Percentiles rank a stretch among this genome's conserved stretches.
Evolutionary conservation across 1,284 basidiomycete species (phyloP).

Genomic region (Fomes fomentarius): DNA sequence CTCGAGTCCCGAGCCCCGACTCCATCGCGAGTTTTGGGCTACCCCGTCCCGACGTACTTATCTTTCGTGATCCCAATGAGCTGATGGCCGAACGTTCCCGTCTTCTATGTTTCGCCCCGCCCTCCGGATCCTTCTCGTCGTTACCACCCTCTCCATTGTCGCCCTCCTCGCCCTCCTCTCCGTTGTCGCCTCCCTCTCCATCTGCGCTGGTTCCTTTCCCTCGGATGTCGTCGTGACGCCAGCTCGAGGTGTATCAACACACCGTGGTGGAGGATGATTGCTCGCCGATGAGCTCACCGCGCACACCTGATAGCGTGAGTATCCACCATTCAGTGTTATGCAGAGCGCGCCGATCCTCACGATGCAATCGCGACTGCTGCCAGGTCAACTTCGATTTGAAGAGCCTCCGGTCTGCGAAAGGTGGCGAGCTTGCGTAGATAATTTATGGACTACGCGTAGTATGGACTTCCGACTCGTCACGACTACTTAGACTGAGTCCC

Average conservation of each 20-base stretch:
- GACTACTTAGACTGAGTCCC: too few species aligned
- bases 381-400: slow-evolving; percentile 5
- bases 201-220: neutral
- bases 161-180: too few species aligned
- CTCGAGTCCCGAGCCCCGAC: too few species aligned
- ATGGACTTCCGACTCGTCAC: too few species aligned
- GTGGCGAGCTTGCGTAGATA: neutral
- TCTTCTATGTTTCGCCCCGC: neutral
- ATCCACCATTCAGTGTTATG: neutral
- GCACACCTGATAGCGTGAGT: slow-evolving; percentile 5
- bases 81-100: neutral
- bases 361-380: neutral
- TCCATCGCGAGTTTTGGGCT: too few species aligned
- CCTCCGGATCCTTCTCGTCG: too few species aligned
- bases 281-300: slow-evolving; percentile 1
- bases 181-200: too few species aligned
- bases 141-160: too few species aligned
- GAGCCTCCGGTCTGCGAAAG: neutral
- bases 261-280: slow-evolving; percentile 11
- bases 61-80: neutral
- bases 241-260: slow-evolving; percentile 13
- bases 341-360: neutral
- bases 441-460: too few species aligned
- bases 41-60: neutral
- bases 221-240: neutral